Base-by-base conservation (phyloP, 2,329 filamentous ascomycete genomes). In the Trichoderma semiorbis region DNA sequence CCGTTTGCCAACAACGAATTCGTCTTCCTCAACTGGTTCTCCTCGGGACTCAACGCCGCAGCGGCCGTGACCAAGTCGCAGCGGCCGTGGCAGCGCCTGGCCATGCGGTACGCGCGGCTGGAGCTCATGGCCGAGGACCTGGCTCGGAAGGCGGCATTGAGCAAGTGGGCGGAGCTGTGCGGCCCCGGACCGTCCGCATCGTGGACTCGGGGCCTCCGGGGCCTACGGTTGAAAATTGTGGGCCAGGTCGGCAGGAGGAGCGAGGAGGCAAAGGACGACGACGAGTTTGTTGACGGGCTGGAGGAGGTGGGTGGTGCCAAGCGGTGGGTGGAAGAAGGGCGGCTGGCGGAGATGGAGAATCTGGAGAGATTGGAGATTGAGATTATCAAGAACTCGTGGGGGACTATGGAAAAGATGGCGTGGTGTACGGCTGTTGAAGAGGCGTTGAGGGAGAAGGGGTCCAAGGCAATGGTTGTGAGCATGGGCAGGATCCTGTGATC, bases 1-100 rank as follows among this genome's bases (percentile, higher is more conserved):
- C 83, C 85, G 3, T 85, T 85, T 73, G 74, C 76, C 8, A 72
- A 76, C 26, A 85, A 84, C 76, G 84, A 85, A 66, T 86, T 86
- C 71, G 80, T 81, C 28, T 87, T 85, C 72, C 78, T 82, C 47
- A 83, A 83, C 57, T 84, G 83, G 81, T 85, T 85, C 76, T 79
- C 81, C 14, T 84, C 83, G 16, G 85, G 84, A 0, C 75, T 85
- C 4, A 81, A 81, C 74, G 80, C 83, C 1, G 84, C 84, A 0
- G 75, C 79, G 10, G 78, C 78, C 4, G 77, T 78, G 0, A 83
- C 85, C 69, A 78, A 80, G 2, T 73, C 77, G 16, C 75, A 84
- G 28, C 68, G 70, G 39, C 74, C 78, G 3, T 87, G 85, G 85
- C 85, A 87, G 78, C 76, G 78, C 5, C 74, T 74, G n/a, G 73